Evolutionary conservation across 1,284 basidiomycete genomes (phyloP).

Genomic region (Crepidotus sp.): DNA sequence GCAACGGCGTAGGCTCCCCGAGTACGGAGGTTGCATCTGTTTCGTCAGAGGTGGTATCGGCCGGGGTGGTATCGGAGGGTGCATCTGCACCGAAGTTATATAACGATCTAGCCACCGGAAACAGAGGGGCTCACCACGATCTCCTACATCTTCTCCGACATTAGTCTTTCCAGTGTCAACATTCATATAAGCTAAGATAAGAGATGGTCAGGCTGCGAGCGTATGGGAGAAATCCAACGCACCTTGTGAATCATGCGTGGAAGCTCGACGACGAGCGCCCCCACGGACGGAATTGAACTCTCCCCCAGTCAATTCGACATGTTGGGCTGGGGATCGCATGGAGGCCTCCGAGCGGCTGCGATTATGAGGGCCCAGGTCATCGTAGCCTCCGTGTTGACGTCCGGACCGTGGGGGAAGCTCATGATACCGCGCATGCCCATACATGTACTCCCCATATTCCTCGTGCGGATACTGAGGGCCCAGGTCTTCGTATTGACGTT

Average conservation of each 20-base stretch:
- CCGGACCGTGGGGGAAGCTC: not conserved
- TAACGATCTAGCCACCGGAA: not conserved
- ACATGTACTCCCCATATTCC: too few species aligned
- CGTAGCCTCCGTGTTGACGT: not conserved
- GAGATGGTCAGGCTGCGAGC: not conserved
- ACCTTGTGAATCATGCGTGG: conserved; percentile 3
- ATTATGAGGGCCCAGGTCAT: not conserved
- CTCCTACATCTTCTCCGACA: not conserved
- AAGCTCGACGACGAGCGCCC: not conserved
- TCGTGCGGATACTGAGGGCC: conserved; percentile 3
- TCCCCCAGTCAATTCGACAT: conserved; percentile 8
- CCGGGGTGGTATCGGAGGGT: too few species aligned
- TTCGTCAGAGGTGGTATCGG: too few species aligned
- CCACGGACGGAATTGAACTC: not conserved
- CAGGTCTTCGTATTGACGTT: not conserved
- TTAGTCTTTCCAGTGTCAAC: not conserved
- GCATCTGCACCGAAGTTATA: not conserved
- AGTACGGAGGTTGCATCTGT: not conserved
- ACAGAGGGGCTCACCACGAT: not conserved
- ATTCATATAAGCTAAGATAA: not conserved
- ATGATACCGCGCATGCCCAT: conserved; percentile 8
- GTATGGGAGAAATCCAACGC: not conserved
- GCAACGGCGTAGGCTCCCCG: not conserved
- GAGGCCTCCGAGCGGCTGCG: conserved; percentile 1
- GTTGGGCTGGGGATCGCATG: not conserved